Conservation (phyloP, 345 rosid genomes). For the Eucalyptus globulus region DNA sequence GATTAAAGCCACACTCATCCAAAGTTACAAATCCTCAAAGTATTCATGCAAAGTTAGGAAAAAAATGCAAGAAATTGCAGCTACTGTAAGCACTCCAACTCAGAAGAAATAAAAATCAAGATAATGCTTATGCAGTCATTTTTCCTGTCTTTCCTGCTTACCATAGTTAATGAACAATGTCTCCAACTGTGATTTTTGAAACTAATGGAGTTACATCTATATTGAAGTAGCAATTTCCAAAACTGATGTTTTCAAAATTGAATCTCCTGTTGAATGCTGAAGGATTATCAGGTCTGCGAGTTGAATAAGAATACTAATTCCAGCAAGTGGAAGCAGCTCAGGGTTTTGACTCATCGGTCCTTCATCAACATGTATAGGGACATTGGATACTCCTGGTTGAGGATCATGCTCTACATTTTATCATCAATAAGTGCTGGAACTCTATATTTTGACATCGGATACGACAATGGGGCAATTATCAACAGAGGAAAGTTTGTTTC, state of each 20-base stretch:
- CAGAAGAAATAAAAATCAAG: not conserved
- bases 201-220: not conserved
- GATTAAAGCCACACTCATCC: not conserved
- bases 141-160: not conserved
- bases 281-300: not conserved
- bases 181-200: not conserved
- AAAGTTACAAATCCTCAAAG: not conserved
- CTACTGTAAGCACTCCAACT: not conserved
- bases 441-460: not conserved
- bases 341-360: not conserved
- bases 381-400: not conserved
- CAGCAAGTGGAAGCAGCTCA: not conserved
- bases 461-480: not conserved
- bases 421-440: not conserved
- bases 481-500: not conserved
- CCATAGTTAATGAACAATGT: not conserved
- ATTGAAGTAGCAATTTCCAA: not conserved
- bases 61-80: conserved; percentile 1
- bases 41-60: not conserved
- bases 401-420: not conserved
- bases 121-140: not conserved
- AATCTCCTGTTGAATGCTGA: not conserved
- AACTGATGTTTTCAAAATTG: not conserved
- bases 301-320: not conserved
- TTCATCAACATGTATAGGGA: not conserved